Evolutionary conservation across 768 basidiomycete genomes (phyloP).

Genomic region (Mycena vitilis): DNA sequence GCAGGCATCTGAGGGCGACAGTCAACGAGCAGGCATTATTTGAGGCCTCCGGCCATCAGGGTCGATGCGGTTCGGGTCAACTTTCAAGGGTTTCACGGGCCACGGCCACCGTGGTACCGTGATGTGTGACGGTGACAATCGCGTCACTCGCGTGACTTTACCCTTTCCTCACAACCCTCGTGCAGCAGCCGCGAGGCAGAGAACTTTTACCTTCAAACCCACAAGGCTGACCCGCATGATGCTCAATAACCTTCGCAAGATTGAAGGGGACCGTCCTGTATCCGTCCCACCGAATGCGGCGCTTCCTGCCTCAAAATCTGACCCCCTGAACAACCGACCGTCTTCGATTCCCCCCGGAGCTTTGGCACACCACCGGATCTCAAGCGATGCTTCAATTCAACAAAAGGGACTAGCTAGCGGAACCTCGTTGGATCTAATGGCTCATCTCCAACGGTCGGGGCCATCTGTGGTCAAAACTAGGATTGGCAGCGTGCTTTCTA

Average conservation of each 20-base stretch:
- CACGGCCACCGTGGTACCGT: neutral
- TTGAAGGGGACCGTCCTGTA: slow-evolving; percentile 28
- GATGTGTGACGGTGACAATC: neutral
- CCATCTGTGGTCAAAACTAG: slow-evolving; percentile 86
- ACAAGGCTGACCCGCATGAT: slow-evolving; percentile 24
- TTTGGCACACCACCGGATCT: slow-evolving; percentile 27
- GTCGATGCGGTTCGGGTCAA: too few relatives aligned
- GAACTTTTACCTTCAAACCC: neutral
- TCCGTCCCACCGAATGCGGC: slow-evolving; percentile 28
- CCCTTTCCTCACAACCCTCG: neutral
- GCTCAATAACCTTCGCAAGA: slow-evolving; percentile 35
- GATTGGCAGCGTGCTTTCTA: slow-evolving; percentile 83
- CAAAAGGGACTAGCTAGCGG: slow-evolving; percentile 20
- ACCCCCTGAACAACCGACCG: slow-evolving; percentile 36
- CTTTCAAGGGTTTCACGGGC: too few relatives aligned
- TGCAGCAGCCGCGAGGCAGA: slow-evolving; percentile 18
- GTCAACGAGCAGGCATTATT: too few relatives aligned
- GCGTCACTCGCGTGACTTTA: neutral
- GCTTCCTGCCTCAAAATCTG: slow-evolving; percentile 33
- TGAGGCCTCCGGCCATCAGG: too few relatives aligned
- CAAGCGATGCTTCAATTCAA: slow-evolving; percentile 18
- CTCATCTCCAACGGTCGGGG: slow-evolving; percentile 71
- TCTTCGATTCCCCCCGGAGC: slow-evolving; percentile 39
- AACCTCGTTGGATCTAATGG: slow-evolving; percentile 69
- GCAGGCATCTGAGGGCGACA: slow-evolving; percentile 37